phyloP scores from a whole-genome alignment of 805 yeast genomes.

The Lachancea dasiensis region DNA sequence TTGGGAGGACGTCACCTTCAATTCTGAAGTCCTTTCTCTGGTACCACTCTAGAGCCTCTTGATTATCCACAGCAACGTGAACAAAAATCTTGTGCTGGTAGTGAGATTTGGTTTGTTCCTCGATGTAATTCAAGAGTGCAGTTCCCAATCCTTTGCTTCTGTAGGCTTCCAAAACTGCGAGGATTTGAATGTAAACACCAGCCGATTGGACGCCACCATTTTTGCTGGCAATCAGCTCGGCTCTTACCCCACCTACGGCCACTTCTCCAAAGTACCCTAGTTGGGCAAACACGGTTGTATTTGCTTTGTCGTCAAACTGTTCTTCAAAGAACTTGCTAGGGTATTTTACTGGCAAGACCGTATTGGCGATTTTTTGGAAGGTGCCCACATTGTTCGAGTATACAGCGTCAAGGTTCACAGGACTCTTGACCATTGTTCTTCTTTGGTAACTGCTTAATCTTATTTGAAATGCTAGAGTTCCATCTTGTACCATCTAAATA shows the following conservation, averaged over 20 bases:
- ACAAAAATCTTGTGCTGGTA: conserved; percentile 41
- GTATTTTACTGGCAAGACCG: conserved; percentile 17
- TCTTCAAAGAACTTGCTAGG: conserved; percentile 24
- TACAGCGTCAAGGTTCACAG: conserved; percentile 22
- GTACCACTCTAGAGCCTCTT: conserved; percentile 46
- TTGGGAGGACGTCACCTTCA: conserved; percentile 33
- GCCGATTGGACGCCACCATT: conserved; percentile 39
- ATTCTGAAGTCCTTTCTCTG: conserved; percentile 42
- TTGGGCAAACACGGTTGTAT: conserved; percentile 21
- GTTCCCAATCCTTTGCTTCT: conserved; percentile 56
- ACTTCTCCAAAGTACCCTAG: conserved; percentile 62
- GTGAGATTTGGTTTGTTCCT: conserved; percentile 45
- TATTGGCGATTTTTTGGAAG: conserved; percentile 16
- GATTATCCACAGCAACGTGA: conserved; percentile 46
- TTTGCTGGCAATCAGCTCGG: conserved; percentile 42
- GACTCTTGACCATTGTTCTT: conserved; percentile 17
- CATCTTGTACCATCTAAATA: too few relatives aligned
- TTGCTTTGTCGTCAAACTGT: conserved; percentile 14
- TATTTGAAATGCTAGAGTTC: too few relatives aligned
- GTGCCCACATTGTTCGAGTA: conserved; percentile 27
- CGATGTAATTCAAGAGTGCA: conserved; percentile 49
- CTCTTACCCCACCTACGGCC: conserved; percentile 74
- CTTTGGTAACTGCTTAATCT: too few relatives aligned
- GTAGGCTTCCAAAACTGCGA: conserved; percentile 65
- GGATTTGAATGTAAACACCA: conserved; percentile 55